Base-by-base conservation (phyloP, 2,329 filamentous ascomycete species). In the Sporothrix brasiliensis region DNA sequence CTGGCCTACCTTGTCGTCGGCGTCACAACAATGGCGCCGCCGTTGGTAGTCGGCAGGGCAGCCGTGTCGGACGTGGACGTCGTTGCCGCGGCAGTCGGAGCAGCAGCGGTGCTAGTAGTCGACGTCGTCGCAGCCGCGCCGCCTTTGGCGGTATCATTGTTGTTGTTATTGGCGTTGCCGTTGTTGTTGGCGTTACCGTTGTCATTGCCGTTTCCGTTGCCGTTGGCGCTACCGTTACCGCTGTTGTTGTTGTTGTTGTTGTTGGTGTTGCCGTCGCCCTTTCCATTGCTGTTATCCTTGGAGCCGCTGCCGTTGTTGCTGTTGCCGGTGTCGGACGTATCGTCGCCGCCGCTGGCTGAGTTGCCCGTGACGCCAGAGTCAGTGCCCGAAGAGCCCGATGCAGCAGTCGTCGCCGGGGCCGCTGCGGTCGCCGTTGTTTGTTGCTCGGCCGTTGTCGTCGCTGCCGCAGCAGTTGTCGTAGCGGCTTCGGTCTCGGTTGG, bases 341-440 rank as follows among this genome's bases (percentile, higher is more conserved):
- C n/a, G 49, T 21, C 50, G 16, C 19, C 52, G 34, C 30, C 52
- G 41, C 58, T 41, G 21, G 50, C 61, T 50, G 60, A 44, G 67
- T 71, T 71, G 30, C 49, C 50, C 14, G 70, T 68, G 3, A 69
- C 7, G 1, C 24, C n/a, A 2, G 70, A 66, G 27, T 41, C 58
- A 6, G 49, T 68, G 47, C 47, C 65, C 24, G 60, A 49, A 9
- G 63, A 34, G 27, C 27, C 47, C n/a, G 47, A 1, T 0, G 63
- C 65, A 11, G 66, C 34, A 3, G 52, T 11, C 10, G 69, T 47
- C 16, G 65, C 54, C 14, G 69, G 39, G 24, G 65, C 54, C 16
- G 27, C 27, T 4, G 30, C 63, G 19, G 19, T 30, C 7, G 63
- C 47, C 19, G 63, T 66, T 16, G 63, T 66, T 16, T 34, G 10